Percentiles rank a stretch among this genome's conserved stretches.
phyloP scores from a whole-genome alignment of 164 flowering plant species.

The Aristolochia californica region DNA sequence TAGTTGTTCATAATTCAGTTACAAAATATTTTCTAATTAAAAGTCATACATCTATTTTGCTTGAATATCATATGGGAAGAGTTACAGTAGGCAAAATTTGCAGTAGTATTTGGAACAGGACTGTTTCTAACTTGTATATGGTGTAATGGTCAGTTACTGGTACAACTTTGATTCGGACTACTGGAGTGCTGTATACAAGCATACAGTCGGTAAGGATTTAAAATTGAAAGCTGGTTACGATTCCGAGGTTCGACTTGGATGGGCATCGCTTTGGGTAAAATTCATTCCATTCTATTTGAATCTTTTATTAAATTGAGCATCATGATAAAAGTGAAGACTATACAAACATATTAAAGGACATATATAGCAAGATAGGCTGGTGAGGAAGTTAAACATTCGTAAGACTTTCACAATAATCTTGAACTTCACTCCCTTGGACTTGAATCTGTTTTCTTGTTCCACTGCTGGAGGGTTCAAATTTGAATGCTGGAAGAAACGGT shows the following conservation, averaged over 20 bases:
- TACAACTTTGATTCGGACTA: slow-evolving; percentile 62
- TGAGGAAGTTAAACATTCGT: neutral
- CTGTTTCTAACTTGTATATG: neutral
- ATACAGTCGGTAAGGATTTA: slow-evolving; percentile 58
- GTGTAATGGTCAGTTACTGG: slow-evolving; percentile 52
- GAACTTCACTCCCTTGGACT: neutral
- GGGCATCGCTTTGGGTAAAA: slow-evolving; percentile 96
- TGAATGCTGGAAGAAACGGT: too few relatives aligned
- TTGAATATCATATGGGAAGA: too few relatives aligned
- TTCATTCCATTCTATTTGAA: neutral
- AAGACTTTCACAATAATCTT: neutral
- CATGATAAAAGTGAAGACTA: neutral
- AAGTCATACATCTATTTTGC: neutral
- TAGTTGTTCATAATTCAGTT: too few relatives aligned
- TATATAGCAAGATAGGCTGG: too few relatives aligned
- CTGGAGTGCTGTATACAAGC: slow-evolving; percentile 92
- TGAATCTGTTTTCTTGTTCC: neutral
- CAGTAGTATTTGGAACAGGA: too few relatives aligned
- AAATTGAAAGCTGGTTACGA: slow-evolving; percentile 95
- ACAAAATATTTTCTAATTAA: too few relatives aligned
- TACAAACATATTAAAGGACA: too few relatives aligned
- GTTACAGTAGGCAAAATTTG: neutral
- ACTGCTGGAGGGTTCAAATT: too few relatives aligned
- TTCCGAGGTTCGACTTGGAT: slow-evolving; percentile 76
- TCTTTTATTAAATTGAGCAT: neutral